phyloP scores from a whole-genome alignment of 176 grass and related monocot genomes.

The Secale cereale region DNA sequence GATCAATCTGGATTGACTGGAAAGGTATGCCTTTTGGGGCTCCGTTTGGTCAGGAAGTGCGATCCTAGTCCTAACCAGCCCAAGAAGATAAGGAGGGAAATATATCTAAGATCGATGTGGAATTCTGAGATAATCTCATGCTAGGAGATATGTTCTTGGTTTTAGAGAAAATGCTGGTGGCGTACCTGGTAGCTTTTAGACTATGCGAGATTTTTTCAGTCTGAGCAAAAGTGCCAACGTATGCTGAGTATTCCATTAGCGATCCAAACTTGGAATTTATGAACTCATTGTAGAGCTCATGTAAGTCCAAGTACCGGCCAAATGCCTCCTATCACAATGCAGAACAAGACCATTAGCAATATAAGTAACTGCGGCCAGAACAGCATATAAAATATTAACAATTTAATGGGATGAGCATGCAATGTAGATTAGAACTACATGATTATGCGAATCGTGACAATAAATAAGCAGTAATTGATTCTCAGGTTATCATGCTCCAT shows the following conservation, averaged over 20 bases:
- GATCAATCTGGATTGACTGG: background rate
- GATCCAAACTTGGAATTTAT: conserved; percentile 95
- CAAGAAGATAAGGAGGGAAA: background rate
- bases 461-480: conserved; percentile 16
- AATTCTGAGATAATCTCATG: background rate
- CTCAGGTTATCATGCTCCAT: conserved; percentile 6
- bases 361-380: conserved; percentile 1
- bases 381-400: conserved; percentile 11
- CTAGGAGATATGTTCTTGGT: background rate
- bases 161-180: background rate
- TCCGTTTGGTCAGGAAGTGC: background rate
- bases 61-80: background rate
- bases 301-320: conserved; percentile 88
- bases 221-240: conserved; percentile 66
- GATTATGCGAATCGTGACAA: background rate
- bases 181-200: conserved; percentile 71
- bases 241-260: conserved; percentile 64
- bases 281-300: conserved; percentile 89
- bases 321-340: conserved; percentile 72
- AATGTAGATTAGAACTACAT: conserved; percentile 10
- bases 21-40: too few relatives aligned
- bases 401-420: background rate
- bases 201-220: conserved; percentile 48
- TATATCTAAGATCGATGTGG: background rate
- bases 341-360: conserved; percentile 20